Base-by-base conservation (phyloP, 306 rosid genomes). In the Geum urbanum region DNA sequence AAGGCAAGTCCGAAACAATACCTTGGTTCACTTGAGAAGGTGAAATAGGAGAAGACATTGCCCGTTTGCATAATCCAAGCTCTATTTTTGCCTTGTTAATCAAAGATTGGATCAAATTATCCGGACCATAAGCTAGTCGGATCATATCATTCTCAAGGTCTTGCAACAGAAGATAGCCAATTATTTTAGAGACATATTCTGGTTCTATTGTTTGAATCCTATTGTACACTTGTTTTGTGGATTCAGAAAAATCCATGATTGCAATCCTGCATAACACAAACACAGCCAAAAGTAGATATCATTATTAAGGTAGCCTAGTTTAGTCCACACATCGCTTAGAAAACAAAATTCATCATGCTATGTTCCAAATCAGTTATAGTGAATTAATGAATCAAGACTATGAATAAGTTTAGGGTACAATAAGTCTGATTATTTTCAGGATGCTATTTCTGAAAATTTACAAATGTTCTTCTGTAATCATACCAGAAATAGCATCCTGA, bases 51-150 rank as follows among this genome's bases (percentile, higher is more conserved):
- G 66, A 57, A 12, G 85, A 60, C 57, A 46, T 69, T 18, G 59
- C n/a, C 1, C 27, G 61, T 53, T 78, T 77, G 20, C 73, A 56
- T 45, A 81, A 74, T 4, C 81, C 82, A 9, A 83, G 77, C 56
- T 81, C 79, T 1, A 60, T 60, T 75, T 81, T 84, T 10, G 81
- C 88, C 60, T 78, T 72, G 67, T 78, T 72, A 62, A 84, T 75
- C 63, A 80, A 39, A 47, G 69, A 67, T 19, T 72, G 74, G 63
- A 84, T 74, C 68, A 74, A 20, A 59, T 72, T 72, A 61, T 81
- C 83, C 0, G 88, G 81, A 60, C 85, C 70, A n/a, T 75, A 84
- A 5, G 85, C 88, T 67, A 84, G 20, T 41, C 85, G 71, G 65
- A 78, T 80, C 83, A 84, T 75, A 57, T 78, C 79, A 7, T 76